Evolutionary conservation across 345 rosid genomes (phyloP), one percentile per base, ranked within the genome.

Genomic region (Hevea brasiliensis): DNA sequence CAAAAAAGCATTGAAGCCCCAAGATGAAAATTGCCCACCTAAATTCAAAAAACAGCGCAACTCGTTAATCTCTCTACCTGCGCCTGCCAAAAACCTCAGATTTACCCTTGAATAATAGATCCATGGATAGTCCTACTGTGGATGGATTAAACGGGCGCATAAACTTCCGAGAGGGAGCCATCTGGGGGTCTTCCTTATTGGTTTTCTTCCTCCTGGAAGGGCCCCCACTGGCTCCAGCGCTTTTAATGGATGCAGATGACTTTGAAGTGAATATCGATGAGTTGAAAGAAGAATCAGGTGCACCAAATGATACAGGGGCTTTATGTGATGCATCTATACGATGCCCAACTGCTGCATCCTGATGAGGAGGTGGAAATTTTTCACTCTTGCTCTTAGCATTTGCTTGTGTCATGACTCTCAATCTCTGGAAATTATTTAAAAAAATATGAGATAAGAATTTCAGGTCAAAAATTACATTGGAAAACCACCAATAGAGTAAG

Each of bases 361-460:
- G 92, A 81, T 92, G 98, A 1, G 97, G 97, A 76, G 97, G 98
- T 4, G 97, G 97, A 69, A 94, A 94, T 65, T 77, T 94, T 89
- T 90, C 97, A 50, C 98, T 94, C 84, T 86, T 94, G 86, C 97
- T 90, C 83, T 85, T 88, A 0, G 86, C 90, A 78, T 85, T 85
- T 75, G 84, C 78, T 67, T 89, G 87, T 57, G 87, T 77, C 66
- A 72, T 51, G 55, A 56, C 68, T 59, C 79, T 75, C 72, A 74
- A 71, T 61, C 82, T 79, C 82, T 79, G 78, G 17, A 65, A 56
- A 37, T 27, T 47, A 23, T 37, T 45, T 10, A 5, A 40, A 13
- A 21, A 64, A 82, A 59, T 3, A 58, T 13, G 20, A 50, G 40
- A 53, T 7, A 14, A 5, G 45, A 23, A 32, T 5, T 35, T 63